Base-by-base conservation (phyloP, 371 early-diverging fungal species). In the Mortierella polycephala region DNA sequence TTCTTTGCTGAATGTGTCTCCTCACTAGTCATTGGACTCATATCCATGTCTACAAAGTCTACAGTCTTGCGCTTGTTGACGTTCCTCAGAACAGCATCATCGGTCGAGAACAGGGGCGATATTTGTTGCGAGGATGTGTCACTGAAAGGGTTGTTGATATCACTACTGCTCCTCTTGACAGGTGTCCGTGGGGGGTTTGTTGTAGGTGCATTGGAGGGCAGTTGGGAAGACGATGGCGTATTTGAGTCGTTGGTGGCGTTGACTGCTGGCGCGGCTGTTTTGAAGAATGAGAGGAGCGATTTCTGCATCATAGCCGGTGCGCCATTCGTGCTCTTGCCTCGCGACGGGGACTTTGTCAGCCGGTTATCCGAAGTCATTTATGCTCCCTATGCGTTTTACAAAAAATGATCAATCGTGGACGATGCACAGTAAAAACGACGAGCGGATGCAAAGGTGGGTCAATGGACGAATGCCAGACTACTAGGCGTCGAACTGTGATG, bases 301-400 rank as follows among this genome's bases (percentile, higher is more conserved):
- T 73, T 74, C 65, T 84, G 84, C 18, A 72, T 71, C 75, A 74
- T 63, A 41, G 66, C 60, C 2, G 75, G 69, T 50, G 62, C 67
- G 46, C 6, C 20, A 52, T 39, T 30, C 11, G 54, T 23, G 10
- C 69, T 92, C 92, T 79, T 93, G 90, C 72, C 82, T 83, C 67
- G 85, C 83, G 72, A 86, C 76, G 75, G 70, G 11, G 75, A 75
- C 63, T 75, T 75, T n/a, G 51, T 21, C 9, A 63, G 64, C 63
- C 71, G 50, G 8, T 44, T 39, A 42, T 69, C 70, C 21, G 60
- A 66, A 21, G 75, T 65, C 67, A 69, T 30, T 75, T 39, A 14
- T 50, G 37, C 18, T 18, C n/a, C 18, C 18, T 30, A 16, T 51
- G 61, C 12, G 30, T 30, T 30, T 1, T 30, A 30, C 4, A 30